Conservation (phyloP, 2,329 filamentous ascomycete species). For the Claviceps monticola region DNA sequence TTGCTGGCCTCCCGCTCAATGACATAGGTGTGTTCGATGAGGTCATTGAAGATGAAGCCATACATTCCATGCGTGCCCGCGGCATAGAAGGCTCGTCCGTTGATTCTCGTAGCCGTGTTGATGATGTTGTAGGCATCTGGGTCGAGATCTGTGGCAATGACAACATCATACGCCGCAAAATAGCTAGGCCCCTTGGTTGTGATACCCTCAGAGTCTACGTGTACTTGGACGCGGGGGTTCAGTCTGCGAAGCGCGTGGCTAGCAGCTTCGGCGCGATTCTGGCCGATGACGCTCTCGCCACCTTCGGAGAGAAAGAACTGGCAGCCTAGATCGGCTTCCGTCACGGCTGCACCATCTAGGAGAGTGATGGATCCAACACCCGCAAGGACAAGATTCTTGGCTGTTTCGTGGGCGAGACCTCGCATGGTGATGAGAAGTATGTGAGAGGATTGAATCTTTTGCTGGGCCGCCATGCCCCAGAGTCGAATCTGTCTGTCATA, state of each 20-base stretch:
- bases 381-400: constrained; percentile 92
- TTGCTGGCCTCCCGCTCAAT: constrained; percentile 79
- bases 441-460: constrained; percentile 78
- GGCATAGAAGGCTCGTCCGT: constrained; percentile 74
- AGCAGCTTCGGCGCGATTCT: constrained; percentile 74
- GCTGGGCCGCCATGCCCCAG: constrained; percentile 92
- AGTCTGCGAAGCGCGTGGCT: constrained; percentile 66
- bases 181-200: constrained; percentile 56
- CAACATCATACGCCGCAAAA: constrained; percentile 67
- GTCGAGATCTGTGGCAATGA: constrained; percentile 80
- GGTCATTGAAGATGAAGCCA: constrained; percentile 87
- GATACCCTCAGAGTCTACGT: constrained; percentile 55
- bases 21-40: constrained; percentile 81
- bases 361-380: constrained; percentile 86
- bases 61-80: constrained; percentile 80
- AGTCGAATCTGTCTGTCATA: constrained; percentile 96
- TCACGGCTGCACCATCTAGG: constrained; percentile 62
- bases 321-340: constrained; percentile 64
- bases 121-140: constrained; percentile 61
- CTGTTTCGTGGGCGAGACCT: constrained; percentile 83
- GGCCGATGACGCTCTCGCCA: constrained; percentile 52
- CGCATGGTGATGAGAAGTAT: constrained; percentile 82
- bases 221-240: constrained; percentile 75
- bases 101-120: constrained; percentile 74
- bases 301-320: constrained; percentile 65